Evolutionary conservation across 2,329 filamentous ascomycete genomes (phyloP).

Genomic region (Paecilomyces fulvus): DNA sequence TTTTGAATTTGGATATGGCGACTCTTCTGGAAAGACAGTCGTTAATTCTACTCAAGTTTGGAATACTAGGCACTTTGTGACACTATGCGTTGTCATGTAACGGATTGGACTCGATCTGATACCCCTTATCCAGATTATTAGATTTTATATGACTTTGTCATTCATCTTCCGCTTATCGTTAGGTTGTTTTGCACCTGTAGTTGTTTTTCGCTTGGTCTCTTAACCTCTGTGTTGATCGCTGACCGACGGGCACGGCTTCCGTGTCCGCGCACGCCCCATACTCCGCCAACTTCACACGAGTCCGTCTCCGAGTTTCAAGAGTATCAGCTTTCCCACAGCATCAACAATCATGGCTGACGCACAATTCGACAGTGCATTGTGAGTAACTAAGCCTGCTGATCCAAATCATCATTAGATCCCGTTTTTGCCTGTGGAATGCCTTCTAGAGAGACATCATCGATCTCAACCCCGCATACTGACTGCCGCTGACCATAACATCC

Average conservation of each 20-base stretch:
- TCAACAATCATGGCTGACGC: constrained; percentile 34
- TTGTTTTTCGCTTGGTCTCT: not conserved
- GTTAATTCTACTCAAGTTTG: not conserved
- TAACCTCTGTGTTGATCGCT: not conserved
- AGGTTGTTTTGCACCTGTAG: not conserved
- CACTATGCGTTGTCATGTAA: not conserved
- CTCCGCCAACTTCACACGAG: constrained; percentile 7
- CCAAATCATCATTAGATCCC: not conserved
- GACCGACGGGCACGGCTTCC: constrained; percentile 7
- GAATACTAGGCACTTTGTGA: not conserved
- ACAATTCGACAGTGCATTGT: constrained; percentile 46
- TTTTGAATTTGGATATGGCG: constrained; percentile 2
- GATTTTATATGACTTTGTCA: not conserved
- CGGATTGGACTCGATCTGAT: not conserved
- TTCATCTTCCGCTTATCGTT: constrained; percentile 5
- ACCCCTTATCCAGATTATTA: not conserved
- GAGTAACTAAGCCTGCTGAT: constrained; percentile 15
- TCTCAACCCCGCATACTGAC: constrained; percentile 12
- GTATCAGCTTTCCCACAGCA: constrained; percentile 3
- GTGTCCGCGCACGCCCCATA: constrained; percentile 10
- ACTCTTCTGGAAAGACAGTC: not conserved
- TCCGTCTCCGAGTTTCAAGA: not conserved
- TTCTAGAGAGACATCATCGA: not conserved
- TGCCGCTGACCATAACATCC: constrained; percentile 11
- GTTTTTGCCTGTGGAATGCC: not conserved